phyloP scores from a whole-genome alignment of 163 green algal genomes.

The Chlamydomonas reinhardtii region DNA sequence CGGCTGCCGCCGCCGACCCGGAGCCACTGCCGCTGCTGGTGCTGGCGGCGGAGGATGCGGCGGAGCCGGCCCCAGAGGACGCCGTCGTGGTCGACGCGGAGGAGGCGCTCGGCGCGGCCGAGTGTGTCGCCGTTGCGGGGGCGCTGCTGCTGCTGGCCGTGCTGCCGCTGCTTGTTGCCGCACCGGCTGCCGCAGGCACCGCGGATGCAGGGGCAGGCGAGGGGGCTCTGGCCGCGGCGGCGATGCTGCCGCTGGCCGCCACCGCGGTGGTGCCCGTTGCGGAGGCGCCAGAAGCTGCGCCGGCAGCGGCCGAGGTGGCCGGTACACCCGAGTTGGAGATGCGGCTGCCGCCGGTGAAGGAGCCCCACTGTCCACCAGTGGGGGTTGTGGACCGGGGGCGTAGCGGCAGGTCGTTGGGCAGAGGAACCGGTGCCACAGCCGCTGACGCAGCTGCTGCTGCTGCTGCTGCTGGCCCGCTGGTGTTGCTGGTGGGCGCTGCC shows the following conservation, averaged over 20 bases:
- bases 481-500: neutral
- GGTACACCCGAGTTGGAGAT: too few relatives aligned
- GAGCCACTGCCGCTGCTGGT: too few relatives aligned
- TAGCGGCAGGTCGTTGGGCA: constrained; percentile 5
- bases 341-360: too few relatives aligned
- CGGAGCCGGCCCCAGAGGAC: neutral
- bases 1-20: neutral
- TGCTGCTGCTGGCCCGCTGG: neutral
- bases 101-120: neutral
- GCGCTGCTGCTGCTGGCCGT: neutral
- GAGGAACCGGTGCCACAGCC: neutral
- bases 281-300: neutral
- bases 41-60: neutral
- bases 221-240: neutral
- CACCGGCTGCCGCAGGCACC: neutral
- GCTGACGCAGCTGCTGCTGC: neutral
- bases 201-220: neutral
- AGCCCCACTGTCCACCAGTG: too few relatives aligned
- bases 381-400: neutral
- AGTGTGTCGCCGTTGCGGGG: too few relatives aligned
- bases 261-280: too few relatives aligned
- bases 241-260: neutral
- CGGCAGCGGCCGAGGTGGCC: too few relatives aligned
- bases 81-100: neutral
- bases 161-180: neutral